Conservation (phyloP, 805 yeast genomes). For the Clavispora fructus region DNA sequence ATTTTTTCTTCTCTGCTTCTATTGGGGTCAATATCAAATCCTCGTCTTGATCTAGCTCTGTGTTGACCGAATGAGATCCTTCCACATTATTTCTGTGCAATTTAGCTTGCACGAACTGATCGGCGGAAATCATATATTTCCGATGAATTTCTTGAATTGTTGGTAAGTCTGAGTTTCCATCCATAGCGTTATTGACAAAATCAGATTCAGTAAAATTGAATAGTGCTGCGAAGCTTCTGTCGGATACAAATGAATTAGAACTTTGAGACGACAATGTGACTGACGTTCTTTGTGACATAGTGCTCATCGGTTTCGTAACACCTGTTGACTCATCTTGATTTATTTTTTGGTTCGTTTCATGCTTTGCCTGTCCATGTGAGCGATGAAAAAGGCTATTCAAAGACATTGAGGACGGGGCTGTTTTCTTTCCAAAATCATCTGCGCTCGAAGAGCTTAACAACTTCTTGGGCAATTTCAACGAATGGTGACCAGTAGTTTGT, state of each 20-base stretch:
- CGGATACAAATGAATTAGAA: slow-evolving; percentile 9
- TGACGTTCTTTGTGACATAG: slow-evolving; percentile 2
- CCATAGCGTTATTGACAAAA: slow-evolving; percentile 1
- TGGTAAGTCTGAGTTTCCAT: not conserved
- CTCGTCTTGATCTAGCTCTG: not conserved
- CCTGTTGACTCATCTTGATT: not conserved
- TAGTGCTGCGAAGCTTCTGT: slow-evolving; percentile 3
- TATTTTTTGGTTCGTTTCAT: slow-evolving; percentile 1
- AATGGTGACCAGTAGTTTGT: slow-evolving; percentile 5
- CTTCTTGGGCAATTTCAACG: slow-evolving; percentile 6
- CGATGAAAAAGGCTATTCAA: slow-evolving; percentile 2
- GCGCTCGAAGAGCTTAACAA: slow-evolving; percentile 3
- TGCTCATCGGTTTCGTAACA: not conserved
- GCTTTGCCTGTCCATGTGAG: not conserved
- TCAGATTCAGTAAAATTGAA: slow-evolving; percentile 10
- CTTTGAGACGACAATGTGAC: slow-evolving; percentile 11
- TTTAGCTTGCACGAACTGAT: slow-evolving; percentile 8
- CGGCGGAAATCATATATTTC: slow-evolving; percentile 12
- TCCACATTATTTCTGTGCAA: slow-evolving; percentile 3
- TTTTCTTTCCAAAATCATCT: not conserved
- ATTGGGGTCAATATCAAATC: not conserved
- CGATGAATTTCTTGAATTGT: slow-evolving; percentile 9
- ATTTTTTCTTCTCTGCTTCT: not conserved
- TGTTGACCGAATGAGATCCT: not conserved
- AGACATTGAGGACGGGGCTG: slow-evolving; percentile 1